Conservation (phyloP, 2,329 filamentous ascomycete species). For the Falciphora oryzae region DNA sequence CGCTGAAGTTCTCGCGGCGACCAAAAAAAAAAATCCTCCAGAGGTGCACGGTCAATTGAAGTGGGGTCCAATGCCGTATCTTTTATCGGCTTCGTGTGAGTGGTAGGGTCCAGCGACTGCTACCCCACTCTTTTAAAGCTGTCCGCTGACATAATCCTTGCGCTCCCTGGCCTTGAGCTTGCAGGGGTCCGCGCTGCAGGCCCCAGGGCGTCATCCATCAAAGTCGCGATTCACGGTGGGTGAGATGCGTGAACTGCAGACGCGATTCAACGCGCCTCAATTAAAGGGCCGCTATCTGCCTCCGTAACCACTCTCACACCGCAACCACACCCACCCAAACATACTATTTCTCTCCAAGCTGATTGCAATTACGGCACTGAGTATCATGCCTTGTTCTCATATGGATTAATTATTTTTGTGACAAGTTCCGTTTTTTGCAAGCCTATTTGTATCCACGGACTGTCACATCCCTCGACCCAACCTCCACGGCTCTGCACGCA, state of each 20-base stretch:
- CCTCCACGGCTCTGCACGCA: neutral
- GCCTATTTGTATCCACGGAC: neutral
- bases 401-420: too few relatives aligned
- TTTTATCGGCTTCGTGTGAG: neutral
- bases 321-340: neutral
- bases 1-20: neutral
- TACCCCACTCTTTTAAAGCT: neutral
- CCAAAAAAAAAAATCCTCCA: constrained; percentile 8
- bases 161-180: neutral
- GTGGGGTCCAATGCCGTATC: constrained; percentile 3
- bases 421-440: neutral
- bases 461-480: neutral
- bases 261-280: constrained; percentile 6
- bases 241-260: constrained; percentile 8
- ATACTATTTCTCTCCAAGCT: neutral
- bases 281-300: constrained; percentile 20
- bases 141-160: neutral
- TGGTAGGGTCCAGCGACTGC: neutral
- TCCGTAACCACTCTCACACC: constrained; percentile 21
- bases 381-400: too few relatives aligned
- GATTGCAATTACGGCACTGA: neutral
- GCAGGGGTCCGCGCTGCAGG: neutral
- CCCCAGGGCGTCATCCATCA: neutral
- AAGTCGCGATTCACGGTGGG: constrained; percentile 5
- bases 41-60: constrained; percentile 1